phyloP scores from a whole-genome alignment of 441 rosid genomes.

The Cnidoscolus chayamansa region DNA sequence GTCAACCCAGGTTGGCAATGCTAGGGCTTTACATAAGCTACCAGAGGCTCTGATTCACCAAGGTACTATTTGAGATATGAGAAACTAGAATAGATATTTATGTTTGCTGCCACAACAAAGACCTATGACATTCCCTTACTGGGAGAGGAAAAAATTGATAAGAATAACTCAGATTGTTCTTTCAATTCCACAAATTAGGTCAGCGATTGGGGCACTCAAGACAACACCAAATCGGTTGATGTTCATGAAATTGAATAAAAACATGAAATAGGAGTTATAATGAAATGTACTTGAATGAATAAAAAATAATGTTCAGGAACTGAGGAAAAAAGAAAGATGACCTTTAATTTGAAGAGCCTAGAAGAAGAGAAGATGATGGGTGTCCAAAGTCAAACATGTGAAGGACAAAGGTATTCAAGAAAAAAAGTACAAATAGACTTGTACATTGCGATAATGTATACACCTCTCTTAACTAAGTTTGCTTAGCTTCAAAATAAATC shows the following conservation, averaged over 20 bases:
- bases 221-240: neutral
- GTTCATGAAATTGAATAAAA: neutral
- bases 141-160: neutral
- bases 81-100: neutral
- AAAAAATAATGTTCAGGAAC: neutral
- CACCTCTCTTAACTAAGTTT: neutral
- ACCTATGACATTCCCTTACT: neutral
- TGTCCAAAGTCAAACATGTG: neutral
- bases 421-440: neutral
- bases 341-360: neutral
- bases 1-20: conserved; percentile 19
- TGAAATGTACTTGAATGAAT: neutral
- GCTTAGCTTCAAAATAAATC: neutral
- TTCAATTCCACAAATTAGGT: neutral
- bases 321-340: neutral
- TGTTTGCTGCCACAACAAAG: neutral
- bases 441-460: neutral
- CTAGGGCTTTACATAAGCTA: conserved; percentile 22
- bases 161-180: neutral
- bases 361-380: neutral
- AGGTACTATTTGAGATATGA: conserved; percentile 10
- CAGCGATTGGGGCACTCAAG: neutral
- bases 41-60: conserved; percentile 20
- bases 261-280: neutral
- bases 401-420: neutral